Conservation (phyloP, 140 eudicot genomes). For the Ambrosia hybrid region DNA sequence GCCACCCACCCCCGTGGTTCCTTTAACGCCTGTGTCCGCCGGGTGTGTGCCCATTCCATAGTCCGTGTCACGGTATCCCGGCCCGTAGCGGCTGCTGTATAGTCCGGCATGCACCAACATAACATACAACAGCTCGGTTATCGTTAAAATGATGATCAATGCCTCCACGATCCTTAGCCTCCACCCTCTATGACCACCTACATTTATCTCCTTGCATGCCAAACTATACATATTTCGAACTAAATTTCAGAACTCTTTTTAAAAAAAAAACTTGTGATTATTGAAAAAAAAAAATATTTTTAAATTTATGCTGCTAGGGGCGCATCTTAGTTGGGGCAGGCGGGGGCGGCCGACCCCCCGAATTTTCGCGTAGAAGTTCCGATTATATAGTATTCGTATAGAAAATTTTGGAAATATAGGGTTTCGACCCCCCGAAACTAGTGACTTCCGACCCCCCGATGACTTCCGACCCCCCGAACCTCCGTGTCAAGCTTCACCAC, state of each 20-base stretch:
- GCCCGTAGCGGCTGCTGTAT: constrained; percentile 78
- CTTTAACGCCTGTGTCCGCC: constrained; percentile 42
- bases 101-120: constrained; percentile 72
- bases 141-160: constrained; percentile 51
- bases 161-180: constrained; percentile 81
- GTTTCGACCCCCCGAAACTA: no score
- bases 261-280: no score
- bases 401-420: no score
- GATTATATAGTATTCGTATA: no score
- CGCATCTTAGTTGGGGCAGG: no score
- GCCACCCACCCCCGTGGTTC: constrained; percentile 31
- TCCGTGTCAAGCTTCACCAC: no score
- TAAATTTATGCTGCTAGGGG: no score
- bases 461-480: no score
- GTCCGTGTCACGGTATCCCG: constrained; percentile 77
- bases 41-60: constrained; percentile 59
- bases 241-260: not conserved
- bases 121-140: constrained; percentile 64
- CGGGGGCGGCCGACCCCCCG: no score
- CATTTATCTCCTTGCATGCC: constrained; percentile 83
- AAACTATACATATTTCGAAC: constrained; percentile 38
- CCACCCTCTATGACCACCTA: constrained; percentile 95
- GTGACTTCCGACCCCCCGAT: no score
- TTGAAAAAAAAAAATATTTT: no score
- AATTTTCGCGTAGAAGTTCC: no score